Evolutionary conservation across 73 alveolate genomes (phyloP), one percentile per base, ranked within the genome.

Genomic region (Paramecium sexaurelia): DNA sequence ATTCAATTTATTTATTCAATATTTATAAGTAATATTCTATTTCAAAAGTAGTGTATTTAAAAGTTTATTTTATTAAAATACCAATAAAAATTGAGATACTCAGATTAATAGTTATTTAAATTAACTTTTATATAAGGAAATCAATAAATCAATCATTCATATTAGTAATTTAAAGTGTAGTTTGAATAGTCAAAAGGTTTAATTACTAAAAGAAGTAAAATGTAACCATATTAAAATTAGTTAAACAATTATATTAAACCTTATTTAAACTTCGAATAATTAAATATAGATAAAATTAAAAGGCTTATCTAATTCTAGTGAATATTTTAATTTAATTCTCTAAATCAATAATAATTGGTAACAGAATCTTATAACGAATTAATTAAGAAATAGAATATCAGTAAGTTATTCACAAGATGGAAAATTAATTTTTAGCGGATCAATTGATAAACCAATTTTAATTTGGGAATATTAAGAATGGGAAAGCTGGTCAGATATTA

Each of bases 361-460:
- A 78, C 75, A 37, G 90, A 75, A n/a, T 78, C 90, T 8, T 75
- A 78, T 78, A 75, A 78, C 41, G n/a, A 45, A 37, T 19, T 43
- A 43, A 45, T 78, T n/a, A 78, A 71, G 86, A 71, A 61, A 32
- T 9, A 75, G 90, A 7, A 17, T 78, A 75, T 39, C 90, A 5
- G 0, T 78, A 6, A 24, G 61, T 6, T 78, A 78, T 26, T 78
- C 90, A 29, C 29, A 10, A n/a, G 90, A 78, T 78, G 90, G 90
- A 37, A 40, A 78, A 45, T 24, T 41, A 78, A 40, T 78, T 26
- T 41, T 78, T 45, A 41, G 75, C 26, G 90, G 90, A 78, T 78
- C 90, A 10, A 73, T 75, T 1, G 90, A 78, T 33, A 78, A 43
- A 43, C 19, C 75, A 37, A 39, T 78, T 41, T 17, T 78, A 43